phyloP scores from a whole-genome alignment of 768 basidiomycete genomes.

The Russula vinacea region DNA sequence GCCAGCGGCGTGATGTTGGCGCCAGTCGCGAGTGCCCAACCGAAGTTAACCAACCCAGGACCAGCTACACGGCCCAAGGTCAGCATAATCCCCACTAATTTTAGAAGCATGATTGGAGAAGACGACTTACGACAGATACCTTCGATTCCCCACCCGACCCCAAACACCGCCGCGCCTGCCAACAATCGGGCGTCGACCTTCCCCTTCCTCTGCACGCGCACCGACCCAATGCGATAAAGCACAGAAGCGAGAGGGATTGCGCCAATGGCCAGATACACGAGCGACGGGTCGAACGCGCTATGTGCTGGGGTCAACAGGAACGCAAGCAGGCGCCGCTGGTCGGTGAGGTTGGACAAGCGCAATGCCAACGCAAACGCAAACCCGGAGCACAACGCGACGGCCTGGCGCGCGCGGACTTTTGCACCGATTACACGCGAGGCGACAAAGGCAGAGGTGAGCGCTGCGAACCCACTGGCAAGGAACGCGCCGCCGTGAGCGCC shows the following conservation, averaged over 20 bases:
- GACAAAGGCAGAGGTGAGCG: conserved; percentile 21
- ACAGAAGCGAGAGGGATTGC: conserved; percentile 48
- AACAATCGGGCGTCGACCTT: conserved; percentile 48
- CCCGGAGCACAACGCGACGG: conserved; percentile 42
- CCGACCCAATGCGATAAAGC: conserved; percentile 45
- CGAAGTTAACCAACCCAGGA: conserved; percentile 60
- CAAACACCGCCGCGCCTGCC: conserved; percentile 53
- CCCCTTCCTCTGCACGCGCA: conserved; percentile 41
- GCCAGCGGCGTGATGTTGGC: conserved; percentile 37
- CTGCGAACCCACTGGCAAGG: conserved; percentile 33
- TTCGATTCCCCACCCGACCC: conserved; percentile 58
- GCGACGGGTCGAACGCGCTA: conserved; percentile 53
- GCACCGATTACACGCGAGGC: conserved; percentile 9
- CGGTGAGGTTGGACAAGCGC: conserved; percentile 52
- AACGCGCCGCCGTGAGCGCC: conserved; percentile 35
- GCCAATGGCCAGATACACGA: conserved; percentile 51
- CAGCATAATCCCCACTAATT: not conserved
- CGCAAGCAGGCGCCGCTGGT: conserved; percentile 47
- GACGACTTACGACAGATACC: conserved; percentile 57
- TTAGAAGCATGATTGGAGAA: not conserved
- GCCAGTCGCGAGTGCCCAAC: conserved; percentile 45
- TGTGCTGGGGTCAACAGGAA: conserved; percentile 53
- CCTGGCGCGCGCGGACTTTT: conserved; percentile 16
- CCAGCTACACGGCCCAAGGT: conserved; percentile 45
- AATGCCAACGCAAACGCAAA: conserved; percentile 54